These are phyloP conservation scores for Persicaria maculosa DNA, from an alignment of 148 eudicot species.

Conservation along the genomic window DNA sequence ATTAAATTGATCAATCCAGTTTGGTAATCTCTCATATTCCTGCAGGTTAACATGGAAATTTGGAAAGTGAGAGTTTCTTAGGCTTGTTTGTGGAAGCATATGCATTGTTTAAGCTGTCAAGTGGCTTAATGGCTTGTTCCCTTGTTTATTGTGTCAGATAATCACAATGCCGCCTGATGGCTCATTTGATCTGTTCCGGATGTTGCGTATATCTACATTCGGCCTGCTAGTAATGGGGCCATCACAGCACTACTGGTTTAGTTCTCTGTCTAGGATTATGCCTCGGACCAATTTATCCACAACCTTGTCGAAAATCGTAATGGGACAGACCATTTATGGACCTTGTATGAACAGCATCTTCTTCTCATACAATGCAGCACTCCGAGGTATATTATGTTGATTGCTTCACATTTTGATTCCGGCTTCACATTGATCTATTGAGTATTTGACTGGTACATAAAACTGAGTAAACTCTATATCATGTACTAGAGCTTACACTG, in stretches of 20 bases:
- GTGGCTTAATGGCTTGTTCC: too few species aligned
- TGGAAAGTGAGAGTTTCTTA: too few species aligned
- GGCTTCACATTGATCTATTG: too few species aligned
- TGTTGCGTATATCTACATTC: slow-evolving; percentile 16
- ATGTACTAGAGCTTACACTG: too few species aligned
- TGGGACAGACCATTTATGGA: slow-evolving; percentile 59
- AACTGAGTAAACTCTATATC: too few species aligned
- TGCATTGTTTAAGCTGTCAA: too few species aligned
- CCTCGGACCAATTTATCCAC: slow-evolving; percentile 44
- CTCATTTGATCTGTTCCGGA: slow-evolving; percentile 44
- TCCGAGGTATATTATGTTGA: background rate
- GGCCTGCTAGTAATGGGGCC: slow-evolving; percentile 56
- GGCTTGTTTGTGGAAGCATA: too few species aligned
- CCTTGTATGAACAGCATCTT: slow-evolving; percentile 49
- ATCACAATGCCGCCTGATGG: slow-evolving; percentile 39
- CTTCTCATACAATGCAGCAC: slow-evolving; percentile 63
- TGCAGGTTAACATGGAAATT: too few species aligned
- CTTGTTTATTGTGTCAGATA: slow-evolving; percentile 26
- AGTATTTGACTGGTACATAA: too few species aligned
- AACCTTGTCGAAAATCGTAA: slow-evolving; percentile 47
- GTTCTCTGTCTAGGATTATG: slow-evolving; percentile 39
- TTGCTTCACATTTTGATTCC: too few species aligned
- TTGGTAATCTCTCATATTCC: too few species aligned
- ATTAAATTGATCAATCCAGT: too few species aligned
- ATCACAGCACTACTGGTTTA: slow-evolving; percentile 66